phyloP scores from a whole-genome alignment of 345 rosid genomes.

The Populus deltoides region DNA sequence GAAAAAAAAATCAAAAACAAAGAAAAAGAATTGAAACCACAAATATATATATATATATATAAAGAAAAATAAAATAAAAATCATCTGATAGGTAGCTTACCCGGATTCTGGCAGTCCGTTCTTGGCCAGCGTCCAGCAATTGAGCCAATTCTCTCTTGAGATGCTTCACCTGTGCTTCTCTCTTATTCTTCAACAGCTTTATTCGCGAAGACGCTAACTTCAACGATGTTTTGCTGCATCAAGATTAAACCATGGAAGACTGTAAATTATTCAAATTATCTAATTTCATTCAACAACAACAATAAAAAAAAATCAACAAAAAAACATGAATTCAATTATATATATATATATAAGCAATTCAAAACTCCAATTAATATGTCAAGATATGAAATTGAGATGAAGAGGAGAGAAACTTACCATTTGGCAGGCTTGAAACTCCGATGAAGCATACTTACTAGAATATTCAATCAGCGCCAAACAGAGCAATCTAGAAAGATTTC shows the following conservation, averaged over 20 bases:
- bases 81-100: constrained; percentile 25
- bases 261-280: background rate
- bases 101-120: constrained; percentile 78
- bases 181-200: constrained; percentile 73
- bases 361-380: too few relatives aligned
- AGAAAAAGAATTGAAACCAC: background rate
- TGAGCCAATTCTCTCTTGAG: constrained; percentile 73
- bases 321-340: background rate
- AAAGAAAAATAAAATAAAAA: background rate
- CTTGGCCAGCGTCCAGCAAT: constrained; percentile 78
- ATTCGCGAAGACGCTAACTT: constrained; percentile 71
- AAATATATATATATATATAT: background rate
- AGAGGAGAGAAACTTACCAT: constrained; percentile 43
- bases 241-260: background rate
- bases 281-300: background rate
- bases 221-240: constrained; percentile 70
- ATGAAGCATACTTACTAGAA: constrained; percentile 44
- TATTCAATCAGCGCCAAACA: too few relatives aligned
- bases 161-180: constrained; percentile 59
- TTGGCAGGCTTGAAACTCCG: constrained; percentile 89
- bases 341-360: background rate
- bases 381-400: background rate
- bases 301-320: background rate
- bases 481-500: background rate
- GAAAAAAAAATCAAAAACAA: background rate